Conservation (phyloP, 2,329 filamentous ascomycete species). For the Colletotrichum gloeosporioides region DNA sequence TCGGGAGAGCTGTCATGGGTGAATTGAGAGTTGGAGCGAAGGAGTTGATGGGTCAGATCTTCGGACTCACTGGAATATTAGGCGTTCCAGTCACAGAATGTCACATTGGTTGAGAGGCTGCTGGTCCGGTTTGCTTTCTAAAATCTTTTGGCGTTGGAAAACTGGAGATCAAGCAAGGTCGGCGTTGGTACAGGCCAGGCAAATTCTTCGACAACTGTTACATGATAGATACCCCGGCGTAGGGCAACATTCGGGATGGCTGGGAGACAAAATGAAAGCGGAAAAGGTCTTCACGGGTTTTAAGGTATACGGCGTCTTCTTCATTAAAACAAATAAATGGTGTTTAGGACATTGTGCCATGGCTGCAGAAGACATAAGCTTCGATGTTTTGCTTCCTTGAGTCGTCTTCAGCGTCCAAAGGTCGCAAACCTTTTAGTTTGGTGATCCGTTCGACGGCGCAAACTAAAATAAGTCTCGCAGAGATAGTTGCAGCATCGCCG, state of each 20-base stretch:
- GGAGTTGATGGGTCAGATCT: conserved; percentile 27
- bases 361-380: not conserved
- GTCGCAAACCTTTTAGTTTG: too few relatives aligned
- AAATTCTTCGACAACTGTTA: not conserved
- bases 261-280: not conserved
- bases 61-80: conserved; percentile 27
- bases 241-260: not conserved
- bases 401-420: too few relatives aligned
- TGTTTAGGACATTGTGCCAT: not conserved
- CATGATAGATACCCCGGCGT: not conserved
- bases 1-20: conserved; percentile 14
- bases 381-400: not conserved
- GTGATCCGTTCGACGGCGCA: rapidly evolving
- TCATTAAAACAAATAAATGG: not conserved
- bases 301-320: not conserved
- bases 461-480: rapidly evolving
- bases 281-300: not conserved
- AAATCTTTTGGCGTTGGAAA: not conserved
- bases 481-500: not conserved
- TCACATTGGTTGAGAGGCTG: not conserved
- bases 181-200: not conserved
- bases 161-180: not conserved
- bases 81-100: conserved; percentile 24
- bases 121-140: not conserved
- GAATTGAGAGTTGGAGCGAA: conserved; percentile 26